phyloP scores from a whole-genome alignment of 331 rosid genomes.

The Cydonia oblonga region DNA sequence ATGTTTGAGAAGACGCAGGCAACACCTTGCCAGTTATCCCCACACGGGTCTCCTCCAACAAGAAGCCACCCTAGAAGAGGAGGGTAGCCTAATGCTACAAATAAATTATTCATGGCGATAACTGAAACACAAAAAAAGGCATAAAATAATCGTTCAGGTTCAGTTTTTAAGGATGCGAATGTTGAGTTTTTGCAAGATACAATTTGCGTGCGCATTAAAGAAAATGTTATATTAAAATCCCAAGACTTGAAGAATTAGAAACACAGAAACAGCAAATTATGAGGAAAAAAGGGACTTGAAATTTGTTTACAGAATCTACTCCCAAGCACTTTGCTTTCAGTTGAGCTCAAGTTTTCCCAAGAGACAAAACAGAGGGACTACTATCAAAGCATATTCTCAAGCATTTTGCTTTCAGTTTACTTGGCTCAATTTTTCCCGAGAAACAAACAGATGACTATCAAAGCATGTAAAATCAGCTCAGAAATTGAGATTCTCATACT shows the following conservation, averaged over 20 bases:
- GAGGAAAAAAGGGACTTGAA: neutral
- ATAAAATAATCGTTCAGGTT: neutral
- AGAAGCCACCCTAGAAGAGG: slow-evolving; percentile 72
- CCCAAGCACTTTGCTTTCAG: neutral
- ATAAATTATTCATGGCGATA: slow-evolving; percentile 55
- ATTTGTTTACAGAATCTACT: neutral
- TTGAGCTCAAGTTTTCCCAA: neutral
- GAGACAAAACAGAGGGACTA: slow-evolving; percentile 8
- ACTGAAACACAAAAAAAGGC: slow-evolving; percentile 23
- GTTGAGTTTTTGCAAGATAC: too few relatives aligned
- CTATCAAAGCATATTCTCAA: too few relatives aligned
- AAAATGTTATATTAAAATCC: neutral
- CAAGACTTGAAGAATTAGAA: neutral
- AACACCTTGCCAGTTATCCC: slow-evolving; percentile 67
- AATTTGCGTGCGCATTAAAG: too few relatives aligned
- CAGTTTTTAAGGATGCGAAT: too few relatives aligned
- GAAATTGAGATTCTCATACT: neutral
- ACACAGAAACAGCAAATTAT: neutral
- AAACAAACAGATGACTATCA: slow-evolving; percentile 10
- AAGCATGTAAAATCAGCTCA: neutral
- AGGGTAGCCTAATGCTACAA: slow-evolving; percentile 53
- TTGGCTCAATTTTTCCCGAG: neutral
- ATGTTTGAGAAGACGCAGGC: slow-evolving; percentile 71
- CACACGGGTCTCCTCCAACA: slow-evolving; percentile 83
- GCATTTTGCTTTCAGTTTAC: too few relatives aligned